Evolutionary conservation across 345 rosid genomes (phyloP).

Genomic region (Syzygium grande): DNA sequence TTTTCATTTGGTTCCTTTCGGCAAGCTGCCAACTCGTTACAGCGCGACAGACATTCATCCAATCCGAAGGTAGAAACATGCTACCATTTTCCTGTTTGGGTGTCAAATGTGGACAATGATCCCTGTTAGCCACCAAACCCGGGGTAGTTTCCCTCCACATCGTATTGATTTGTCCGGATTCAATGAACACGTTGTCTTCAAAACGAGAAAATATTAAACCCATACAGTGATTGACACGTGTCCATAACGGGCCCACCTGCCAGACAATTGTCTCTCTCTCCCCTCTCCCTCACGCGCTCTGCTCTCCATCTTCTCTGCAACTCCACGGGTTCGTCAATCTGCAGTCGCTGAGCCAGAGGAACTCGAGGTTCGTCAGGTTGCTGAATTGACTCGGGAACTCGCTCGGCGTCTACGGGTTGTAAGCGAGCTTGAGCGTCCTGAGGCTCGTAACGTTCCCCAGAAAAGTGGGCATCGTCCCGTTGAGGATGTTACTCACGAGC

Average conservation of each 20-base stretch:
- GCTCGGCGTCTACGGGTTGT: slow-evolving; percentile 49
- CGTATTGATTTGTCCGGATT: not conserved
- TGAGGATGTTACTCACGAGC: slow-evolving; percentile 45
- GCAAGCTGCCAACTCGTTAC: not conserved
- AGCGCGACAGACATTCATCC: not conserved
- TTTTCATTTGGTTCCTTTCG: not conserved
- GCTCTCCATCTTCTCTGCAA: too few species aligned
- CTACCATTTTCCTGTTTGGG: not conserved
- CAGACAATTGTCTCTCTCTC: too few species aligned
- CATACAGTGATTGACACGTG: too few species aligned
- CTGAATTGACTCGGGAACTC: slow-evolving; percentile 40
- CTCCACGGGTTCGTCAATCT: slow-evolving; percentile 37
- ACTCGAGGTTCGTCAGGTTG: slow-evolving; percentile 41
- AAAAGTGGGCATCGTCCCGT: slow-evolving; percentile 38
- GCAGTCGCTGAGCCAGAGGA: slow-evolving; percentile 53
- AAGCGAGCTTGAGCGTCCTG: slow-evolving; percentile 38
- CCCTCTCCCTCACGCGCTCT: too few species aligned
- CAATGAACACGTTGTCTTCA: not conserved
- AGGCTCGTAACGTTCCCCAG: slow-evolving; percentile 64
- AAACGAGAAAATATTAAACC: too few species aligned
- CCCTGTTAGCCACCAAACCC: not conserved
- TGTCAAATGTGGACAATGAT: not conserved
- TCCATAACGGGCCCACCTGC: too few species aligned
- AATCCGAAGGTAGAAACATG: not conserved
- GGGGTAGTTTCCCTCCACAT: not conserved